These are phyloP conservation scores for Dothistroma pini DNA, from an alignment of 2,329 filamentous ascomycete genomes.

Conservation along the genomic window DNA sequence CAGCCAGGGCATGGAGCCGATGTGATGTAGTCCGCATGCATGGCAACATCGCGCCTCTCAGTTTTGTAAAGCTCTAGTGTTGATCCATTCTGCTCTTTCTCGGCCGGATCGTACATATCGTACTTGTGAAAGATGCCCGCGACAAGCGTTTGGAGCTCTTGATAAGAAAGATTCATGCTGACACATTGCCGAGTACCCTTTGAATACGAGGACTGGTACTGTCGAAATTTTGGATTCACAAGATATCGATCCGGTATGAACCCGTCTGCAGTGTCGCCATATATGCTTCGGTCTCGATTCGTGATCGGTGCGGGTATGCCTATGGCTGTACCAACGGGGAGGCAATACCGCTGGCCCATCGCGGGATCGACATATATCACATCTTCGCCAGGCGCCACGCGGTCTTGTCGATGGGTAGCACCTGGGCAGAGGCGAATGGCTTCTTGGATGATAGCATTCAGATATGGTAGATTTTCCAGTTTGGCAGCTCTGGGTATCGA, in stretches of 20 bases:
- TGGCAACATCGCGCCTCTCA: slow-evolving; percentile 15
- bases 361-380: slow-evolving; percentile 31
- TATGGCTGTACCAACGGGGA: slow-evolving; percentile 31
- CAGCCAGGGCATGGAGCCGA: slow-evolving; percentile 6
- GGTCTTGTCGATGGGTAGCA: slow-evolving; percentile 38
- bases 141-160: slow-evolving; percentile 13
- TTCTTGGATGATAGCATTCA: slow-evolving; percentile 45
- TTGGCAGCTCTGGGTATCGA: background rate
- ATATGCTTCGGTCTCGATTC: slow-evolving; percentile 31
- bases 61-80: slow-evolving; percentile 18
- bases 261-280: slow-evolving; percentile 30
- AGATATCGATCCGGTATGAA: slow-evolving; percentile 37
- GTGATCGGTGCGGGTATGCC: slow-evolving; percentile 34
- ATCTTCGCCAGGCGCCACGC: slow-evolving; percentile 38
- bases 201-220: slow-evolving; percentile 11
- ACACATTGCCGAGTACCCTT: slow-evolving; percentile 14
- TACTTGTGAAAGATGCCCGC: slow-evolving; percentile 17
- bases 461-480: slow-evolving; percentile 36
- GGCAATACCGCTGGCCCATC: slow-evolving; percentile 14
- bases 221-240: slow-evolving; percentile 5
- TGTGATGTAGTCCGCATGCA: slow-evolving; percentile 14
- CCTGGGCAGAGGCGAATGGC: slow-evolving; percentile 44
- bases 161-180: slow-evolving; percentile 14
- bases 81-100: slow-evolving; percentile 4
- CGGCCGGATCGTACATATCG: slow-evolving; percentile 10